A percentile compares a stretch with the other conserved stretches of the same genome.
Evolutionary conservation across 768 basidiomycete genomes (phyloP).

Genomic region (Trametes meyenii): DNA sequence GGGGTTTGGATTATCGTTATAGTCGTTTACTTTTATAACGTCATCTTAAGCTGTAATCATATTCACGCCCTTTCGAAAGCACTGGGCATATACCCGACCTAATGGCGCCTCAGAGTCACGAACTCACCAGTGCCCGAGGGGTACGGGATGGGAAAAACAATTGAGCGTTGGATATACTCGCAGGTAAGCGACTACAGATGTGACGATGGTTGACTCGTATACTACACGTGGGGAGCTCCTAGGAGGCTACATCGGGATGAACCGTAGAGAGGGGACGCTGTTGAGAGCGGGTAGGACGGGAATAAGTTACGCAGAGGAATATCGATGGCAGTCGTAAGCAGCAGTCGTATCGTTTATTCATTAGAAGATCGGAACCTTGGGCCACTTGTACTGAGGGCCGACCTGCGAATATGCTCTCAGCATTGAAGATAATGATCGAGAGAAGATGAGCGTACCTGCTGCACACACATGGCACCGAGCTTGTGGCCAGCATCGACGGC

Average conservation of each 20-base stretch:
- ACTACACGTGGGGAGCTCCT: slow-evolving; percentile 25
- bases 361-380: slow-evolving; percentile 52
- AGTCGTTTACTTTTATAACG: slow-evolving; percentile 8
- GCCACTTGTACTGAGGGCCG: slow-evolving; percentile 60
- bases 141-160: neutral
- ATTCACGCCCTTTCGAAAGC: neutral
- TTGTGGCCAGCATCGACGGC: slow-evolving; percentile 85
- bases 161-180: neutral
- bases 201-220: slow-evolving; percentile 32
- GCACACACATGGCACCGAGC: slow-evolving; percentile 83
- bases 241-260: slow-evolving; percentile 15
- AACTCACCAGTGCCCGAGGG: neutral
- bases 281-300: slow-evolving; percentile 24
- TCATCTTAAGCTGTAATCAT: slow-evolving; percentile 11
- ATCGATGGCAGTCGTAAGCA: neutral
- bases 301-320: slow-evolving; percentile 15
- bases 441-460: slow-evolving; percentile 52
- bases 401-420: slow-evolving; percentile 39
- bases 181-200: slow-evolving; percentile 25
- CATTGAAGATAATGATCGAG: neutral
- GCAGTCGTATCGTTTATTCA: neutral
- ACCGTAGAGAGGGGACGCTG: slow-evolving; percentile 21
- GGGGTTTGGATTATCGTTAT: slow-evolving; percentile 12
- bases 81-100: no score
- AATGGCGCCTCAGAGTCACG: no score